Conservation (phyloP, 2,329 filamentous ascomycete genomes). For the Aulographum hederae region DNA sequence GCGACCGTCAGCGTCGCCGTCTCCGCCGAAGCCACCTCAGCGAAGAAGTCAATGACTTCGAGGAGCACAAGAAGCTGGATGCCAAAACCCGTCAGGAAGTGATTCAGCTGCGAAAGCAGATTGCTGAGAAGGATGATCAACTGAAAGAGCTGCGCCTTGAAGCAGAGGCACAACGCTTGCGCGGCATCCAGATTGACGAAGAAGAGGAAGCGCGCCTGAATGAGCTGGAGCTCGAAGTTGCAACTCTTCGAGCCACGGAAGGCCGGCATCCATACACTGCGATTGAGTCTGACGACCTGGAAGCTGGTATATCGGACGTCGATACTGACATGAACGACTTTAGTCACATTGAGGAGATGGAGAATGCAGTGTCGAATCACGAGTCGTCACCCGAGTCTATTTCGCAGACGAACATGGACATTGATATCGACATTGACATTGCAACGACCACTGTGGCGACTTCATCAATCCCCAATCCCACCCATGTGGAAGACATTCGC, state of each 20-base stretch:
- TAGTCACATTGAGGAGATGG: no score
- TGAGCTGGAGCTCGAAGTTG: constrained; percentile 6
- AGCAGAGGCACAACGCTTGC: constrained; percentile 18
- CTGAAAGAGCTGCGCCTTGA: constrained; percentile 15
- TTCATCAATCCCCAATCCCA: no score
- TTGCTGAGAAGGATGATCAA: constrained; percentile 15
- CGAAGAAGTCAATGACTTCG: constrained; percentile 21
- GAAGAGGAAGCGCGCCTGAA: constrained; percentile 9
- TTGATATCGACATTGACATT: constrained; percentile 12
- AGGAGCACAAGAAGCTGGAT: constrained; percentile 18
- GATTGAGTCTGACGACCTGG: neutral
- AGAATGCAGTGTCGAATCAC: neutral
- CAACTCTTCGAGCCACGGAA: neutral
- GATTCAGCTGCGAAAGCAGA: constrained; percentile 17
- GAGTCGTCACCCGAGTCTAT: constrained; percentile 5
- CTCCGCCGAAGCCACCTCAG: constrained; percentile 21
- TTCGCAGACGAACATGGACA: neutral
- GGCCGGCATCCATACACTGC: neutral
- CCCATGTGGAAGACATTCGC: no score
- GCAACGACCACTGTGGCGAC: no score
- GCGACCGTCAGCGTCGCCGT: constrained; percentile 12
- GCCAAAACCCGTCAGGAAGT: constrained; percentile 13
- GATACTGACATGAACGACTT: constrained; percentile 2
- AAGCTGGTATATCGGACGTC: neutral
- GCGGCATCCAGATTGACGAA: constrained; percentile 19